Conservation (phyloP, 352 stramenopile genomes). For the Phytopythium sindhum region DNA sequence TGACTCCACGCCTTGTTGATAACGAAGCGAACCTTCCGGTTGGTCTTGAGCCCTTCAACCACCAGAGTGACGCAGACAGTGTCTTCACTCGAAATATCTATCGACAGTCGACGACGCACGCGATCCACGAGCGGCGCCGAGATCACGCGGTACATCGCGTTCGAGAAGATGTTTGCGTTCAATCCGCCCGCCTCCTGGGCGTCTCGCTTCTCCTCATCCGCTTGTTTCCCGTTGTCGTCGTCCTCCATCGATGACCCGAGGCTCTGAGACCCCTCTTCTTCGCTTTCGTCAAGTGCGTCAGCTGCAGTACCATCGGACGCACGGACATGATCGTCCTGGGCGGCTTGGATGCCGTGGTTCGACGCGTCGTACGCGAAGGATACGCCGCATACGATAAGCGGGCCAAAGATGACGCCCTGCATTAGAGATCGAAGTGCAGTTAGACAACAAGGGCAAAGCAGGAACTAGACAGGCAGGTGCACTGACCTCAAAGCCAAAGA, state of each 20-base stretch:
- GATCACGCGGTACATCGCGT: constrained; percentile 82
- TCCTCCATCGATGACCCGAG: constrained; percentile 37
- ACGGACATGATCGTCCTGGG: constrained; percentile 57
- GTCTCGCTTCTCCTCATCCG: constrained; percentile 12
- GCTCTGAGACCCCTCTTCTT: constrained; percentile 48
- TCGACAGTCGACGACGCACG: constrained; percentile 68
- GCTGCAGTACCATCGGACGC: constrained; percentile 32
- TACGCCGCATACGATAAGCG: constrained; percentile 77
- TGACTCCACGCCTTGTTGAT: constrained; percentile 67
- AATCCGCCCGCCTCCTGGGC: constrained; percentile 15
- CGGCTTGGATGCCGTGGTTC: constrained; percentile 85
- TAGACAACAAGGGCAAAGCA: not conserved
- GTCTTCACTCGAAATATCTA: constrained; percentile 74
- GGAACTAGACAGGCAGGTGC: not conserved
- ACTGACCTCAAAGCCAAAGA: constrained; percentile 82
- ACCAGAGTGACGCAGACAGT: constrained; percentile 69
- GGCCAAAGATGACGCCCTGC: constrained; percentile 82
- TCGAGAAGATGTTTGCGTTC: constrained; percentile 76
- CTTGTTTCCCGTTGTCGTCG: constrained; percentile 21
- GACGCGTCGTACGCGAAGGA: constrained; percentile 85
- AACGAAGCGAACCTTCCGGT: constrained; percentile 64
- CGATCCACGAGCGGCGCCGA: constrained; percentile 74
- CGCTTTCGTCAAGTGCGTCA: constrained; percentile 36
- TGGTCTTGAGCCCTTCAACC: constrained; percentile 57
- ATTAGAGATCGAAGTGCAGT: not conserved